phyloP scores from a whole-genome alignment of 352 stramenopile species.

The Elongisporangium prolatum region DNA sequence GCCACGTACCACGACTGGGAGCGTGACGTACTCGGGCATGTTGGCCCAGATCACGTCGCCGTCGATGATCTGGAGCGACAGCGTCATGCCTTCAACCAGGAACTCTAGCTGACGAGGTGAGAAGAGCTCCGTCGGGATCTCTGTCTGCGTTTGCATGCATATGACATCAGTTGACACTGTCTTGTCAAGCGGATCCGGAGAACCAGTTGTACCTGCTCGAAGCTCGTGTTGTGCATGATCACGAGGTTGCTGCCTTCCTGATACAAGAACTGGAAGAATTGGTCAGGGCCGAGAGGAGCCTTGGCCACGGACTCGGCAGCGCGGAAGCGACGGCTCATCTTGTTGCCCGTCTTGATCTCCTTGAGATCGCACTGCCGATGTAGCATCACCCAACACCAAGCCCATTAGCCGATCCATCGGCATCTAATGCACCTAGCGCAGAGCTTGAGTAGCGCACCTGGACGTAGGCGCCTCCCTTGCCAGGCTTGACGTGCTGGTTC shows the following conservation, averaged over 20 bases:
- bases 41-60: constrained; percentile 80
- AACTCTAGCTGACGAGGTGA: constrained; percentile 73
- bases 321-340: constrained; percentile 80
- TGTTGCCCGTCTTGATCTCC: constrained; percentile 84
- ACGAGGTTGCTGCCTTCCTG: constrained; percentile 71
- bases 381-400: constrained; percentile 2
- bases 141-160: constrained; percentile 32
- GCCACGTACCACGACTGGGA: constrained; percentile 52
- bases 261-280: constrained; percentile 84
- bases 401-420: constrained; percentile 1
- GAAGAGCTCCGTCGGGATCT: constrained; percentile 68
- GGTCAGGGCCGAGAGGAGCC: constrained; percentile 62
- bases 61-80: constrained; percentile 85
- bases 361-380: constrained; percentile 61
- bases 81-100: constrained; percentile 69
- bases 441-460: constrained; percentile 27
- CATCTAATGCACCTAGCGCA: not conserved
- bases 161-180: not conserved
- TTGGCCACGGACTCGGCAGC: constrained; percentile 78
- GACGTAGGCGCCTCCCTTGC: constrained; percentile 80
- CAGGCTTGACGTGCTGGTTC: constrained; percentile 81
- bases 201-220: constrained; percentile 55
- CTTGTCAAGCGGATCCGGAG: not conserved
- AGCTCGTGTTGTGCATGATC: constrained; percentile 79
- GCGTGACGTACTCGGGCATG: constrained; percentile 78